Evolutionary conservation across 768 basidiomycete genomes (phyloP).

Genomic region (Steccherinum ochraceum): DNA sequence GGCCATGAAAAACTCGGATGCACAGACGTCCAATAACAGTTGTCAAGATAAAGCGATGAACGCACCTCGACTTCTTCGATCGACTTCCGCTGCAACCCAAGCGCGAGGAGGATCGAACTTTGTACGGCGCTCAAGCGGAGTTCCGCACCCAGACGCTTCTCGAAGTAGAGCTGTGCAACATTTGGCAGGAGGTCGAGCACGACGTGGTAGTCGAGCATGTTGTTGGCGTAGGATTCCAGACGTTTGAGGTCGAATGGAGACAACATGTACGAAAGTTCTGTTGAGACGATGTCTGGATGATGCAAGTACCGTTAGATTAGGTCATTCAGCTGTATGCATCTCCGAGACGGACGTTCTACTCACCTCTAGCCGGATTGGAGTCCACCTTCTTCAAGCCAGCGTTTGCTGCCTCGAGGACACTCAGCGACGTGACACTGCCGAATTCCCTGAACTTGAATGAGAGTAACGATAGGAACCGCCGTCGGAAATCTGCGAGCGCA

Average conservation of each 20-base stretch:
- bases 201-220: constrained; percentile 95
- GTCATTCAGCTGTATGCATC: no score
- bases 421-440: constrained; percentile 79
- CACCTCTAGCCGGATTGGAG: constrained; percentile 32
- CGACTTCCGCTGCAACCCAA: constrained; percentile 84
- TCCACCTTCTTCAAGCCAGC: constrained; percentile 45
- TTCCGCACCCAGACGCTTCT: constrained; percentile 58
- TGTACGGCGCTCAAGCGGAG: constrained; percentile 81
- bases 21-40: background rate
- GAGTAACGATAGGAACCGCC: constrained; percentile 81
- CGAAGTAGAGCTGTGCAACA: constrained; percentile 80
- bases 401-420: constrained; percentile 82
- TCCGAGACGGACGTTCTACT: no score
- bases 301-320: background rate
- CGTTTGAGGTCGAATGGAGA: constrained; percentile 96
- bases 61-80: constrained; percentile 86
- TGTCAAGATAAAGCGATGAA: background rate
- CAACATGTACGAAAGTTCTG: constrained; percentile 57
- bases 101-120: constrained; percentile 81
- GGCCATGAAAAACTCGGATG: background rate
- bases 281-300: constrained; percentile 37
- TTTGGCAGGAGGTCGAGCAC: constrained; percentile 87
- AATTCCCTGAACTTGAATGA: constrained; percentile 97
- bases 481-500: constrained; percentile 74
- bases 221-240: constrained; percentile 91